A percentile compares a stretch with the other conserved stretches of the same genome.
Evolutionary conservation across 1,139 yeast species (phyloP).

Genomic region (Pichiaceae sp.): DNA sequence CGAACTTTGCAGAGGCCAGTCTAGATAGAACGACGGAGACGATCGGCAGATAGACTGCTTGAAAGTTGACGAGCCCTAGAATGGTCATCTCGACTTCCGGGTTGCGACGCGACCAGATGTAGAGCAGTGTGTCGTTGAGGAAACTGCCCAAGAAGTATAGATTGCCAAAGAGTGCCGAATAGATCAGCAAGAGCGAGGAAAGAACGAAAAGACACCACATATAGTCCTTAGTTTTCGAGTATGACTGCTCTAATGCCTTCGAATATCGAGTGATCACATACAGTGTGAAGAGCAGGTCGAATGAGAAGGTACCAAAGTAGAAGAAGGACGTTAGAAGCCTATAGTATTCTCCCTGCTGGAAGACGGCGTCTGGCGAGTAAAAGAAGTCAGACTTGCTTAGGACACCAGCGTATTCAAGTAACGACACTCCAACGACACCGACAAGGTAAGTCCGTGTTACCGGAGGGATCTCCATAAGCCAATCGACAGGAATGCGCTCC

Average conservation of each 20-base stretch:
- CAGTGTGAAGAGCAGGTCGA: slow-evolving; percentile 28
- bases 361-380: slow-evolving; percentile 22
- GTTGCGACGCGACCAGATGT: slow-evolving; percentile 38
- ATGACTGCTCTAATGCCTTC: slow-evolving; percentile 32
- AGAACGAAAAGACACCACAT: slow-evolving; percentile 31
- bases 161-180: slow-evolving; percentile 24
- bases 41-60: slow-evolving; percentile 37
- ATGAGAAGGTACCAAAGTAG: slow-evolving; percentile 27
- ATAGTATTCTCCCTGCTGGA: slow-evolving; percentile 27
- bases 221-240: slow-evolving; percentile 28
- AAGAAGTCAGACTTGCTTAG: slow-evolving; percentile 17
- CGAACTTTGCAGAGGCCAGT: slow-evolving; percentile 14
- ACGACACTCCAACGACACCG: slow-evolving; percentile 23
- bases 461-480: slow-evolving; percentile 31
- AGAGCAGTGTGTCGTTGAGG: slow-evolving; percentile 30
- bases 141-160: slow-evolving; percentile 29
- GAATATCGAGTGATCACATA: slow-evolving; percentile 31
- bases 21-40: slow-evolving; percentile 17
- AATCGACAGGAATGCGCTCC: slow-evolving; percentile 28
- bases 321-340: slow-evolving; percentile 33
- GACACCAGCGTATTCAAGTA: slow-evolving; percentile 25
- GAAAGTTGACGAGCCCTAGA: slow-evolving; percentile 30
- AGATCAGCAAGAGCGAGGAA: slow-evolving; percentile 21
- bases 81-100: slow-evolving; percentile 30
- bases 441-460: slow-evolving; percentile 27